phyloP scores from a whole-genome alignment of 129 eudicot species.

The carrot (Daucus carota) region DNA sequence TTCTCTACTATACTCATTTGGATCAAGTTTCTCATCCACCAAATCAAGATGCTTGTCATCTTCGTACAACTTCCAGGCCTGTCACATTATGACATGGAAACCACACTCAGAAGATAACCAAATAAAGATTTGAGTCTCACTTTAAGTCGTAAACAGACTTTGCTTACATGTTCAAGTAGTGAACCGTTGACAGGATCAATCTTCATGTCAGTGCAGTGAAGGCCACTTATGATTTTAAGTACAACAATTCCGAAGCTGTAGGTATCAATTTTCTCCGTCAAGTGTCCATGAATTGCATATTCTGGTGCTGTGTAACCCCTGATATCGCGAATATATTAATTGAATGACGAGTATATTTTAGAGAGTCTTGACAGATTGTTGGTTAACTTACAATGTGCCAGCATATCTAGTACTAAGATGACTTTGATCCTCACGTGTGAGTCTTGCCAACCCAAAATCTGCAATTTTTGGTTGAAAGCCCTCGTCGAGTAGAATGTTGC shows the following conservation, averaged over 20 bases:
- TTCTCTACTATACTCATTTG: neutral
- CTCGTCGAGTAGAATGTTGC: neutral
- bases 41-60: neutral
- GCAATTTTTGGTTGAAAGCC: neutral
- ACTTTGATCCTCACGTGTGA: neutral
- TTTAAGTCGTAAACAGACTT: neutral
- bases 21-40: neutral
- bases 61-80: neutral
- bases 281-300: neutral
- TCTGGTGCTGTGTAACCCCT: conserved; percentile 1
- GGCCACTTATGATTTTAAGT: neutral
- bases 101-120: neutral
- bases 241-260: neutral
- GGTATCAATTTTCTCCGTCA: neutral
- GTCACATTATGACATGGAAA: neutral
- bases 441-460: neutral
- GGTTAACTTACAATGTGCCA: neutral
- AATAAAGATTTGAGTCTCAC: neutral
- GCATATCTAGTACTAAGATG: neutral
- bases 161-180: neutral
- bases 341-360: too few species aligned
- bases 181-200: neutral
- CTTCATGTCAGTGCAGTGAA: neutral
- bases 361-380: too few species aligned
- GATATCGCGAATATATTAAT: neutral